Evolutionary conservation across 1,284 basidiomycete species (phyloP), one percentile per base, ranked within the genome.

Genomic region (Melampsora americana): DNA sequence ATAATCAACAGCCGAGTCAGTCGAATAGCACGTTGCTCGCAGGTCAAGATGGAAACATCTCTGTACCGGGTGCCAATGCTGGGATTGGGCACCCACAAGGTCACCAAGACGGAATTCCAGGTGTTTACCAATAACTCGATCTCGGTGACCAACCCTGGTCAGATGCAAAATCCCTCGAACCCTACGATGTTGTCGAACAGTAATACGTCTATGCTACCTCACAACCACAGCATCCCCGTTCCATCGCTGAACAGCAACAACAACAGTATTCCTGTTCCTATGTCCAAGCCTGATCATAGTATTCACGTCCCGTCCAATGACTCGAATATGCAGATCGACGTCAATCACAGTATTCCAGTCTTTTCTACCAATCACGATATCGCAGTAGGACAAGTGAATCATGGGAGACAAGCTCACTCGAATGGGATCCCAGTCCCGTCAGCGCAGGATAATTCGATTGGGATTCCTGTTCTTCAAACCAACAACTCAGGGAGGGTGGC

Each of bases 231-330:
- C 26, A 74, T 74, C 32, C 72, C 72, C 12, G 72, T 74, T 16
- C 72, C 72, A 18, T 60, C 26, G n/a, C 53, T 75, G 7, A 32
- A 73, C 30, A 32, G 46, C 23, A 66, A 23, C 28, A 74, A 44
- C 62, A 65, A 35, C 48, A 74, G 72, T 28, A 74, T 74, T 32
- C 72, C 72, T 1, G 72, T 74, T 18, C 64, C 72, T 7, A 68
- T 26, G 30, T 53, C 66, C 16, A 7, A 64, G 6, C n/a, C 11
- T n/a, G 42, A 62, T 60, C 23, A 61, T 48, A 28, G 32, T 11
- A 50, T 65, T 5, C 23, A 32, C 42, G n/a, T 26, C n/a, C 26
- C 50, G 30, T 59, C 66, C 26, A 26, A 60, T 18, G 61, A 23
- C 44, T 18, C n/a, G 11, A 73, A 56, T 30, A 68, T 28, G 42